phyloP scores from a whole-genome alignment of 148 eudicot species.

The Spergularia marina region DNA sequence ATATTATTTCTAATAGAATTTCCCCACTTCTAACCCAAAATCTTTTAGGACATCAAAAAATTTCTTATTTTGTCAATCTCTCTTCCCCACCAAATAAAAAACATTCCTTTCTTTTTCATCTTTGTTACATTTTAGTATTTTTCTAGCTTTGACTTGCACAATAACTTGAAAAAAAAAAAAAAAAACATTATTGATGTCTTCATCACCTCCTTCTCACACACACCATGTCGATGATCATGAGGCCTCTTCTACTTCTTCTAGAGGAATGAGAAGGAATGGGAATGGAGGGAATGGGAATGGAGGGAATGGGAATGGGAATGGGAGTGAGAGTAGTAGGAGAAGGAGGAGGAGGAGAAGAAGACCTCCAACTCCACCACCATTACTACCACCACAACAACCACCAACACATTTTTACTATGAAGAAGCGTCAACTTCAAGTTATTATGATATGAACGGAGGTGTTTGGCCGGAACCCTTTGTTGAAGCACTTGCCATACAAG shows the following conservation, averaged over 20 bases:
- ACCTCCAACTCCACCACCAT: constrained; percentile 14
- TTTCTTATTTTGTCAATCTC: neutral
- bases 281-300: constrained; percentile 19
- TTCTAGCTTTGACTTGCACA: too few species aligned
- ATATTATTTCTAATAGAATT: neutral
- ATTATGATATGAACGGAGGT: constrained; percentile 30
- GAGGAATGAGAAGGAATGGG: constrained; percentile 13
- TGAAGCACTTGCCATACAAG: constrained; percentile 62
- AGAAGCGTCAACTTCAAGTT: constrained; percentile 44
- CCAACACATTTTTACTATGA: neutral
- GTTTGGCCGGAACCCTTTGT: constrained; percentile 93
- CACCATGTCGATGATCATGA: neutral
- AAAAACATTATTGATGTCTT: neutral
- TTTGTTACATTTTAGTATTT: neutral
- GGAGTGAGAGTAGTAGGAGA: constrained; percentile 10
- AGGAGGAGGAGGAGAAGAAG: constrained; percentile 23
- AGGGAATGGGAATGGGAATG: constrained; percentile 18
- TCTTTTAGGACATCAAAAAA: constrained; percentile 8
- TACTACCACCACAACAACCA: neutral
- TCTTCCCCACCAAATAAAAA: neutral
- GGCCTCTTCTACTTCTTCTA: constrained; percentile 15
- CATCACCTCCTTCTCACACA: constrained; percentile 7
- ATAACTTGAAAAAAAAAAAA: too few species aligned
- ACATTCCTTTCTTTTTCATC: neutral
- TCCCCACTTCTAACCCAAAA: neutral